phyloP scores from a whole-genome alignment of 306 rosid species.

The Geum urbanum region DNA sequence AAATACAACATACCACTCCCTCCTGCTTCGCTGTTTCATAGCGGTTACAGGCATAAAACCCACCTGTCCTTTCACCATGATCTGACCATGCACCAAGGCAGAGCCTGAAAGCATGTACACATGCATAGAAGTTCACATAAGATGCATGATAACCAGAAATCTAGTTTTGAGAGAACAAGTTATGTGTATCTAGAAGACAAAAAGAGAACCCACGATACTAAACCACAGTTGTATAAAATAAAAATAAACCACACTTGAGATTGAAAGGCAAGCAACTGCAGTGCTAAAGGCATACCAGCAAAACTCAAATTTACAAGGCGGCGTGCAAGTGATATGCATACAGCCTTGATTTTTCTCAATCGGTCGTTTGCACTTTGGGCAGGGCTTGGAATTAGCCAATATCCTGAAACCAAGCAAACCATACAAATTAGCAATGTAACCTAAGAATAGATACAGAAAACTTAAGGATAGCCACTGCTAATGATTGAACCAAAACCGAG shows the following conservation, averaged over 20 bases:
- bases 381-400: constrained; percentile 75
- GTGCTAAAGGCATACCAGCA: constrained; percentile 59
- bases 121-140: neutral
- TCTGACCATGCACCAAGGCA: constrained; percentile 94
- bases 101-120: constrained; percentile 50
- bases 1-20: constrained; percentile 51
- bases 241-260: neutral
- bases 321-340: constrained; percentile 92
- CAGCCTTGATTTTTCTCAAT: constrained; percentile 93
- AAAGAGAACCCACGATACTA: neutral
- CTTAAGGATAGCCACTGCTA: constrained; percentile 4
- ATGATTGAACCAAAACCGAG: neutral
- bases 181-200: neutral
- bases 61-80: constrained; percentile 94
- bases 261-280: neutral
- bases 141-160: neutral
- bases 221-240: neutral
- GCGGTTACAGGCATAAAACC: constrained; percentile 95
- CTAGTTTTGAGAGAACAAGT: neutral
- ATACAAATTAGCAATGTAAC: constrained; percentile 6
- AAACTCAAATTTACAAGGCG: constrained; percentile 85
- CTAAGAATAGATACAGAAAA: neutral
- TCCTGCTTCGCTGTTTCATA: constrained; percentile 91
- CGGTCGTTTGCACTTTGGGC: constrained; percentile 91
- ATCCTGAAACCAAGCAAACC: constrained; percentile 42